Evolutionary conservation across 1,284 basidiomycete species (phyloP).

Genomic region (Ustilago lituana): DNA sequence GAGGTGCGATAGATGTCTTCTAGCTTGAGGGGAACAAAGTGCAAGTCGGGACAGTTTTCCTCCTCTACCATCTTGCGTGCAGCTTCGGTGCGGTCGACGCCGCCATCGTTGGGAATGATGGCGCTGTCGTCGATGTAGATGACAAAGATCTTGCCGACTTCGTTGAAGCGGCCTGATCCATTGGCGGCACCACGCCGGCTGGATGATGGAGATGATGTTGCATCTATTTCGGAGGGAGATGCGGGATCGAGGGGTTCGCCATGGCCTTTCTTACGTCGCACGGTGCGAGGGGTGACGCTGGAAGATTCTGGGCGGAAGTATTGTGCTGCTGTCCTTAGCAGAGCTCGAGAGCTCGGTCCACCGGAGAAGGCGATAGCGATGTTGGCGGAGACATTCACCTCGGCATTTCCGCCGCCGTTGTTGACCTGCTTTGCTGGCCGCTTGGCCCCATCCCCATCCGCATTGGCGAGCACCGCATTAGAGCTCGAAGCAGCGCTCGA

Average conservation of each 20-base stretch:
- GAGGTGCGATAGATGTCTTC: conserved; percentile 37
- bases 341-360: conserved; percentile 24
- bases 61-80: conserved; percentile 39
- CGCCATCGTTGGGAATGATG: conserved; percentile 15
- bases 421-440: conserved; percentile 11
- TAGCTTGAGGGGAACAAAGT: conserved; percentile 45
- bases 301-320: conserved; percentile 34
- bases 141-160: conserved; percentile 55
- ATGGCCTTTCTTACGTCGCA: conserved; percentile 5
- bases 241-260: conserved; percentile 3
- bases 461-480: too few relatives aligned
- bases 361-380: conserved; percentile 40
- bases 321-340: conserved; percentile 24
- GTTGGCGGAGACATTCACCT: conserved; percentile 29
- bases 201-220: neutral
- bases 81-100: conserved; percentile 27
- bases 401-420: conserved; percentile 31
- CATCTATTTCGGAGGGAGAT: neutral
- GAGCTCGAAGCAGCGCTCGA: neutral
- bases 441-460: conserved; percentile 1
- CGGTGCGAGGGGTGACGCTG: conserved; percentile 11
- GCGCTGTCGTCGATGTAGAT: conserved; percentile 55
- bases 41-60: conserved; percentile 33
- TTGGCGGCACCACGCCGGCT: conserved; percentile 5
- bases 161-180: conserved; percentile 34